These are phyloP conservation scores for Senna siamea DNA, from an alignment of 306 rosid genomes.

Conservation along the genomic window DNA sequence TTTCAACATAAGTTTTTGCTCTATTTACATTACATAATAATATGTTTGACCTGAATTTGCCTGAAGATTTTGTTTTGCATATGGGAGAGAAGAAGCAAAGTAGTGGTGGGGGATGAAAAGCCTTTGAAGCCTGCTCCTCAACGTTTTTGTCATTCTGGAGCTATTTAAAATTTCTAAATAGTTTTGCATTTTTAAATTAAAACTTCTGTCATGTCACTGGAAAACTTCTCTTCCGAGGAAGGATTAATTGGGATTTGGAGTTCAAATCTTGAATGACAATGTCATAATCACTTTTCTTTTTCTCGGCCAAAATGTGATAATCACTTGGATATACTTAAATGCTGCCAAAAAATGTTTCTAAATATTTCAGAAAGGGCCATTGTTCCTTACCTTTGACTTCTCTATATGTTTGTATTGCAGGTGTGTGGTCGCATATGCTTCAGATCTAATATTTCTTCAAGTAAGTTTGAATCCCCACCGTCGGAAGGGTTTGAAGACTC, in stretches of 20 bases:
- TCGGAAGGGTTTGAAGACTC: constrained; percentile 59
- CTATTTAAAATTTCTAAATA: background rate
- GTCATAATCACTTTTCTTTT: background rate
- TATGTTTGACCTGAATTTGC: background rate
- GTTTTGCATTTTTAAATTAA: background rate
- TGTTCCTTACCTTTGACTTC: constrained; percentile 20
- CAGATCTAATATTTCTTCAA: constrained; percentile 80
- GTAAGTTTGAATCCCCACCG: constrained; percentile 88
- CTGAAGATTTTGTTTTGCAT: background rate
- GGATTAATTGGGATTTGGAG: constrained; percentile 21
- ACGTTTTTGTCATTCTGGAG: constrained; percentile 10
- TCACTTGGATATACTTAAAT: constrained; percentile 7
- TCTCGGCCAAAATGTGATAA: background rate
- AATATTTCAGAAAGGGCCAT: constrained; percentile 9
- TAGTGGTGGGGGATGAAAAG: background rate
- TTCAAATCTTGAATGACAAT: constrained; percentile 5
- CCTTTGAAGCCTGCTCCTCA: too few relatives aligned
- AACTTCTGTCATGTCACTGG: constrained; percentile 16
- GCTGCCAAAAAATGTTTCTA: background rate
- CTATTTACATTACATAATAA: background rate
- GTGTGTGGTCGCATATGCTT: constrained; percentile 90
- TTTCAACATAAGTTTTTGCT: background rate
- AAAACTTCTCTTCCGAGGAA: constrained; percentile 13
- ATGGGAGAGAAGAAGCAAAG: background rate
- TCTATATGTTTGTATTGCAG: constrained; percentile 49